phyloP scores from a whole-genome alignment of 768 basidiomycete genomes.

The Tricholoma flavovirens region DNA sequence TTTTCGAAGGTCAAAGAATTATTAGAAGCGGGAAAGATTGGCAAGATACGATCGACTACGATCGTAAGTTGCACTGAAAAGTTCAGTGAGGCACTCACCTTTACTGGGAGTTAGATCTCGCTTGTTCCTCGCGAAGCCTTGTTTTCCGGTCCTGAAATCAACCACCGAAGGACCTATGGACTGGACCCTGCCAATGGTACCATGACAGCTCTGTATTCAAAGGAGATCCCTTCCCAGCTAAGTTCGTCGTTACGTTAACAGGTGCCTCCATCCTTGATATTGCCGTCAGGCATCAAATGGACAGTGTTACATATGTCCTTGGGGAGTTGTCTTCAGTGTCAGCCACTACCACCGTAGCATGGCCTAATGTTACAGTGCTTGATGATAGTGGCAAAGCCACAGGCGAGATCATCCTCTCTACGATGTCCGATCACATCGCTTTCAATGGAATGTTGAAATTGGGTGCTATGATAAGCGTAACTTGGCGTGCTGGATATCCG shows the following conservation, averaged over 20 bases:
- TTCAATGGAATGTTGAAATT: constrained; percentile 24
- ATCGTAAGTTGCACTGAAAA: constrained; percentile 11
- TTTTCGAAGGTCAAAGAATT: constrained; percentile 24
- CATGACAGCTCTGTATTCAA: background rate
- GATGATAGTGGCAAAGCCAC: constrained; percentile 5
- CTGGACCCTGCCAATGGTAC: background rate
- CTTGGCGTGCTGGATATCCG: constrained; percentile 19
- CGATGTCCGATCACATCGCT: constrained; percentile 3
- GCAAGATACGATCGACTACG: constrained; percentile 23
- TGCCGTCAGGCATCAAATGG: constrained; percentile 23
- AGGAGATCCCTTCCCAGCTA: background rate
- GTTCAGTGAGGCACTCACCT: no score
- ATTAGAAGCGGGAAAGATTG: constrained; percentile 25
- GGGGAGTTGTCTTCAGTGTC: constrained; percentile 26
- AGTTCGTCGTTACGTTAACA: background rate
- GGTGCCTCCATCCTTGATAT: constrained; percentile 26
- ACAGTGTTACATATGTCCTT: constrained; percentile 23
- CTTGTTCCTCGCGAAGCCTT: background rate
- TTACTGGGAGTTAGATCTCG: background rate
- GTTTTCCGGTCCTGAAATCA: background rate
- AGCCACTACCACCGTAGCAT: constrained; percentile 20
- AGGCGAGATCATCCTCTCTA: background rate
- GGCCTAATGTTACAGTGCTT: constrained; percentile 22
- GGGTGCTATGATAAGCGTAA: constrained; percentile 24
- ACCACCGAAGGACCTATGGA: background rate